Base-by-base conservation (phyloP, 768 basidiomycete genomes). In the Rhizopogon sp. region DNA sequence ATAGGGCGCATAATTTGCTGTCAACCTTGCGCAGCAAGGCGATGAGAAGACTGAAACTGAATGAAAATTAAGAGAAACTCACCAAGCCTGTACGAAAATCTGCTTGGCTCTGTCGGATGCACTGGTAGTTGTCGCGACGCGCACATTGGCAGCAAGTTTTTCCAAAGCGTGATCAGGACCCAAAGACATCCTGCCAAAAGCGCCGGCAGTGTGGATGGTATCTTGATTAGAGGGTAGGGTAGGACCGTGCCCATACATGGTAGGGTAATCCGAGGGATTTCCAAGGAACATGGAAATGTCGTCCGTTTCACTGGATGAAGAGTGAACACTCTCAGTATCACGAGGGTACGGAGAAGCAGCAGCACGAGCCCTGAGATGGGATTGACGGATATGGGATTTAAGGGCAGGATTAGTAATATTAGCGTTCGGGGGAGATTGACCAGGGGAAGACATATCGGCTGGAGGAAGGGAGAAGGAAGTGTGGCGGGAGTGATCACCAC, bases 21-120 rank as follows among this genome's bases (percentile, higher is more conserved):
- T 88, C 56, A 93, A 72, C 91, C 91, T 93, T 55, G n/a, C 13
- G 35, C n/a, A 31, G 35, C 46, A 55, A 25, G 11, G 39, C 41
- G 59, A 42, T 66, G 60, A 69, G 60, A 56, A 44, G 56, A 20
- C 54, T 52, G 60, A 29, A 9, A 49, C 37, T 41, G 56, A 50
- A 60, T 59, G 57, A 60, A 53, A 61, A 66, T 43, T 58, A 25
- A 52, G 50, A 14, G 16, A 47, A 57, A 78, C 85, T 60, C 60
- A 92, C 92, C 92, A 94, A 54, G 90, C 90, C 70, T 93, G 92
- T 17, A 93, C 91, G 64, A 94, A 94, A 63, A 93, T 92, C 72
- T 93, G 90, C 64, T 93, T 93, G 51, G 92, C 91, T 64, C 92
- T 75, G 70, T 94, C 92, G 10, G 91, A 93, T 50, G 92, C 91